These are phyloP conservation scores for Metschnikowia proteae DNA, from an alignment of 805 yeast genomes.

Conservation along the genomic window DNA sequence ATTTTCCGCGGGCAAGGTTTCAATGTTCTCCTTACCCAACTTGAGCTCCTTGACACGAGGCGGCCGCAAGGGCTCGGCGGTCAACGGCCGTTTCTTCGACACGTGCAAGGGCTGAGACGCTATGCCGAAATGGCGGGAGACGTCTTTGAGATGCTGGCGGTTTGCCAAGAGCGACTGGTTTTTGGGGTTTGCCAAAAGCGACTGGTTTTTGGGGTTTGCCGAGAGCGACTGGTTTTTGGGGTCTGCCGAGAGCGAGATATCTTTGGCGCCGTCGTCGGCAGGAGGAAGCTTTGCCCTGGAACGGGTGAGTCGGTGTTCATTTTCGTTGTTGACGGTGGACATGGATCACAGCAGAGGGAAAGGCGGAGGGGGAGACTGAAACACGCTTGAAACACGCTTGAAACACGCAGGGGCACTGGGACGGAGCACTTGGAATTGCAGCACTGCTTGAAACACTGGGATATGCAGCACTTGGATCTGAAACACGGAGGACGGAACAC, in stretches of 20 bases:
- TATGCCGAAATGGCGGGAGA: constrained; percentile 34
- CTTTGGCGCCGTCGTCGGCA: background rate
- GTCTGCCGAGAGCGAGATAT: background rate
- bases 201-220: background rate
- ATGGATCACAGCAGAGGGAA: constrained; percentile 7
- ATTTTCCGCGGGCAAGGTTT: background rate
- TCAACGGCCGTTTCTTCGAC: constrained; percentile 29
- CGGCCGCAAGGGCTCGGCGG: constrained; percentile 28
- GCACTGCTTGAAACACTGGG: too few relatives aligned
- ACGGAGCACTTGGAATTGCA: too few relatives aligned
- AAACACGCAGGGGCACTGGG: background rate
- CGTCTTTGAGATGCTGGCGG: constrained; percentile 32
- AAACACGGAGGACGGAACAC: too few relatives aligned
- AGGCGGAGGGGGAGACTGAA: background rate
- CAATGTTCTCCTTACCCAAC: constrained; percentile 7
- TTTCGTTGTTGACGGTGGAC: constrained; percentile 35
- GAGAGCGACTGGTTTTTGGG: constrained; percentile 1
- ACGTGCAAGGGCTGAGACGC: constrained; percentile 6
- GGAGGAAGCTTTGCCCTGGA: constrained; percentile 16
- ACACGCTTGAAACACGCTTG: background rate
- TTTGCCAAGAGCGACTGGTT: constrained; percentile 3
- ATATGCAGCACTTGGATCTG: too few relatives aligned
- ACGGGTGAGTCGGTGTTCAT: constrained; percentile 35
- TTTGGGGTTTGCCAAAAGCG: background rate
- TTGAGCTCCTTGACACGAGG: constrained; percentile 5